A percentile compares a stretch with the other conserved stretches of the same genome.
These are phyloP conservation scores for Herpetospermum pedunculosum DNA, from an alignment of 306 rosid species.

Conservation along the genomic window DNA sequence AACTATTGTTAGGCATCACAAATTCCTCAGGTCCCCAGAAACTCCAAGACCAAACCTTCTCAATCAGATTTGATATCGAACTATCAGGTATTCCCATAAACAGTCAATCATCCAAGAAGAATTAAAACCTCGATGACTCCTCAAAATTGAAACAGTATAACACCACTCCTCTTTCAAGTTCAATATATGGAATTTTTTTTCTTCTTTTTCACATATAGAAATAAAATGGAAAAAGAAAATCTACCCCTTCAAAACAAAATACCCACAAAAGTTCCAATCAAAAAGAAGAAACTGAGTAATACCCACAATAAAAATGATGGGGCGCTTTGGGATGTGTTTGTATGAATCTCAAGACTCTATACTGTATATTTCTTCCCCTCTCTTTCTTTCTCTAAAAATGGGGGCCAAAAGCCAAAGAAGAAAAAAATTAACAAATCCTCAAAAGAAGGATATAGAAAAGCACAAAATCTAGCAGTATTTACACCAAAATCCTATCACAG, in stretches of 20 bases:
- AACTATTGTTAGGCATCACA: slow-evolving; percentile 35
- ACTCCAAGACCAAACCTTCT: slow-evolving; percentile 57
- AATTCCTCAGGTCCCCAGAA: slow-evolving; percentile 33
- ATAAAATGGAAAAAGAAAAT: slow-evolving; percentile 20
- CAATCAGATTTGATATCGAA: slow-evolving; percentile 55
- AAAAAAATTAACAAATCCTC: slow-evolving; percentile 33
- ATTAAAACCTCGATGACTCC: slow-evolving; percentile 19
- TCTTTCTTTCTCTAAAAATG: slow-evolving; percentile 11
- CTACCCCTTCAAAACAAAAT: slow-evolving; percentile 19
- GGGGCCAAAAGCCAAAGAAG: slow-evolving; percentile 3
- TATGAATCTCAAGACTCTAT: slow-evolving; percentile 10
- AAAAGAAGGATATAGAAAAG: slow-evolving; percentile 32
- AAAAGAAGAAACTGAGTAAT: slow-evolving; percentile 14
- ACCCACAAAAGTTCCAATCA: slow-evolving; percentile 22
- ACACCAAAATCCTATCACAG: slow-evolving; percentile 33
- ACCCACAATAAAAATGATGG: slow-evolving; percentile 71
- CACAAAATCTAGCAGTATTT: slow-evolving; percentile 26
- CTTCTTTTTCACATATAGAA: slow-evolving; percentile 20
- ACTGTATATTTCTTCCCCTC: slow-evolving; percentile 15
- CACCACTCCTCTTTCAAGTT: slow-evolving; percentile 12
- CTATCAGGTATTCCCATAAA: slow-evolving; percentile 95
- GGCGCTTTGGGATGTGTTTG: slow-evolving; percentile 26
- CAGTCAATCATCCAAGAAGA: slow-evolving; percentile 28
- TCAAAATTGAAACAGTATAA: slow-evolving; percentile 11
- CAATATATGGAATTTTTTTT: slow-evolving; percentile 16